Percentiles rank a stretch among this genome's conserved stretches.
Conservation (phyloP, 768 basidiomycete species). For the Leccinum broughii region DNA sequence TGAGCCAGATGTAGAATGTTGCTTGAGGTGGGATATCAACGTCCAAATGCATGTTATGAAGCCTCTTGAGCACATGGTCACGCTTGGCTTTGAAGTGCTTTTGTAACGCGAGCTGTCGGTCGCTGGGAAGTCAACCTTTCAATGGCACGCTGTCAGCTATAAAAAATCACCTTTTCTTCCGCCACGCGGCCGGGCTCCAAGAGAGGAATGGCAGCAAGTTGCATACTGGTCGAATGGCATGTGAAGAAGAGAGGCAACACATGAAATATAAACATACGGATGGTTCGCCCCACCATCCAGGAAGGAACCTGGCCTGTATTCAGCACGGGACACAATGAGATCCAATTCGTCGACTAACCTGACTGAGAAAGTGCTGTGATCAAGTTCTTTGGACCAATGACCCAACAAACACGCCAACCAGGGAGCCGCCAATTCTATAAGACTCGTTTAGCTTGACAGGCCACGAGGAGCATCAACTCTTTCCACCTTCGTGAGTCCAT, state of each 20-base stretch:
- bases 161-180: constrained; percentile 59
- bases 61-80: constrained; percentile 83
- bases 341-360: background rate
- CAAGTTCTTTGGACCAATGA: constrained; percentile 86
- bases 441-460: constrained; percentile 12
- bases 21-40: constrained; percentile 74
- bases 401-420: constrained; percentile 92
- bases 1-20: constrained; percentile 96
- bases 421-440: constrained; percentile 89
- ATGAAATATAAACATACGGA: constrained; percentile 53
- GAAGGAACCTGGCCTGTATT: constrained; percentile 56
- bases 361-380: constrained; percentile 92
- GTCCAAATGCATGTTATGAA: constrained; percentile 74
- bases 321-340: background rate
- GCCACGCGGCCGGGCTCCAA: constrained; percentile 69
- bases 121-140: constrained; percentile 1
- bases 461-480: constrained; percentile 36
- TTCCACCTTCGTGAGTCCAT: constrained; percentile 86
- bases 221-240: constrained; percentile 50
- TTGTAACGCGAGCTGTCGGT: constrained; percentile 70
- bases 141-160: background rate
- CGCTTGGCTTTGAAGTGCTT: constrained; percentile 90
- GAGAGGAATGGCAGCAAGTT: constrained; percentile 84
- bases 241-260: background rate
- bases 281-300: constrained; percentile 94